Conservation (phyloP, 2,329 filamentous ascomycete genomes). For the Corynespora cassiicola region DNA sequence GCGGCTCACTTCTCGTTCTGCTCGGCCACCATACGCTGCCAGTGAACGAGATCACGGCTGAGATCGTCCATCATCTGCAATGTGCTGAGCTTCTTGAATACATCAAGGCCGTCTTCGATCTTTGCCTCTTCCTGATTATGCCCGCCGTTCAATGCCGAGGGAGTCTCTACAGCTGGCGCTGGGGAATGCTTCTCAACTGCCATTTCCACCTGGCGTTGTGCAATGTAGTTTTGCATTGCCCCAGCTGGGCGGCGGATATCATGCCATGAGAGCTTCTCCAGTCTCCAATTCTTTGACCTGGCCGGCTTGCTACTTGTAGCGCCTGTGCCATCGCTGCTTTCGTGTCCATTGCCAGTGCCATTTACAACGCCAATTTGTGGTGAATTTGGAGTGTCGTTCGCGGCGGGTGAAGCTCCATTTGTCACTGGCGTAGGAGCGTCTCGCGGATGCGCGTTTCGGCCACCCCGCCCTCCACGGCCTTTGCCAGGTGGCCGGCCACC, state of each 20-base stretch:
- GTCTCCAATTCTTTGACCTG: conserved; percentile 64
- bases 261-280: conserved; percentile 74
- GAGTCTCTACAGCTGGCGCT: conserved; percentile 32
- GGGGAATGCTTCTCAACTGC: conserved; percentile 61
- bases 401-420: conserved; percentile 41
- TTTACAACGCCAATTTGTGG: conserved; percentile 40
- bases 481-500: conserved; percentile 44
- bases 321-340: conserved; percentile 63
- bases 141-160: conserved; percentile 28
- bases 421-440: conserved; percentile 37
- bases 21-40: conserved; percentile 67
- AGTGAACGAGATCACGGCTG: conserved; percentile 80
- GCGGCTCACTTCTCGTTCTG: conserved; percentile 41
- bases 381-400: conserved; percentile 34
- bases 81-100: conserved; percentile 77
- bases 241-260: conserved; percentile 87
- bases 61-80: conserved; percentile 91
- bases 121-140: conserved; percentile 24
- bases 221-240: conserved; percentile 88
- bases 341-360: conserved; percentile 45
- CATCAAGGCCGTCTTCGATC: conserved; percentile 41
- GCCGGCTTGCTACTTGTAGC: conserved; percentile 63
- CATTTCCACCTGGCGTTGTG: conserved; percentile 85
- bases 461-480: conserved; percentile 37
- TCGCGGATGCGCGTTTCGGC: conserved; percentile 47